Percentiles rank a stretch among this genome's conserved stretches.
phyloP scores from a whole-genome alignment of 345 rosid genomes.

The Cardiospermum halicacabum region DNA sequence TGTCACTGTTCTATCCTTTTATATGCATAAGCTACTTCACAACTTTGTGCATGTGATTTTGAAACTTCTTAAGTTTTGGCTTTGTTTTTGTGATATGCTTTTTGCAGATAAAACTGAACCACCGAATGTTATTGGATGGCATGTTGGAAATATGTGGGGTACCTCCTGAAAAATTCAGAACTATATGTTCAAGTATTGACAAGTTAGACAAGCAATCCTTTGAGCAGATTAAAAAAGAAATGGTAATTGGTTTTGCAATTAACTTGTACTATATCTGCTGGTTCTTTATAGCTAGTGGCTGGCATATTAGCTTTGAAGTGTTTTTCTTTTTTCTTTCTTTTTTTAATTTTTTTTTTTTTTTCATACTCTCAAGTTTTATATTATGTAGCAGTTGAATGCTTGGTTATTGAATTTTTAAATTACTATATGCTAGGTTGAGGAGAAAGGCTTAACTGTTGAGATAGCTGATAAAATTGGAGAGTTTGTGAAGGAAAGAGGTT shows the following conservation, averaged over 20 bases:
- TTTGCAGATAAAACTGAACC: constrained; percentile 78
- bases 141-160: constrained; percentile 97
- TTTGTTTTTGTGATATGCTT: background rate
- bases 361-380: background rate
- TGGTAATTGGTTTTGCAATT: constrained; percentile 43
- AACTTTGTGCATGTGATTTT: background rate
- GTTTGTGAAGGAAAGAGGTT: constrained; percentile 76
- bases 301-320: background rate
- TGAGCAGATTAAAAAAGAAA: constrained; percentile 82
- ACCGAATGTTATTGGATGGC: constrained; percentile 86
- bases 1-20: background rate
- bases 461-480: constrained; percentile 72
- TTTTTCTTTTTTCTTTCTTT: too few species aligned
- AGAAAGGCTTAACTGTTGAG: constrained; percentile 70
- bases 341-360: background rate
- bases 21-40: background rate
- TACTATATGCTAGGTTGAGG: constrained; percentile 54
- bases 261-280: background rate
- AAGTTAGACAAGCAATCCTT: constrained; percentile 87
- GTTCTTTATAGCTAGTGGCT: background rate
- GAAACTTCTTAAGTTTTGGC: constrained; percentile 2
- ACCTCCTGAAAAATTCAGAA: constrained; percentile 80
- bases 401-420: background rate
- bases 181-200: constrained; percentile 93
- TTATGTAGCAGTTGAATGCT: background rate